These are phyloP conservation scores for Emergomyces orientalis DNA, from an alignment of 2,329 filamentous ascomycete genomes.

Conservation along the genomic window DNA sequence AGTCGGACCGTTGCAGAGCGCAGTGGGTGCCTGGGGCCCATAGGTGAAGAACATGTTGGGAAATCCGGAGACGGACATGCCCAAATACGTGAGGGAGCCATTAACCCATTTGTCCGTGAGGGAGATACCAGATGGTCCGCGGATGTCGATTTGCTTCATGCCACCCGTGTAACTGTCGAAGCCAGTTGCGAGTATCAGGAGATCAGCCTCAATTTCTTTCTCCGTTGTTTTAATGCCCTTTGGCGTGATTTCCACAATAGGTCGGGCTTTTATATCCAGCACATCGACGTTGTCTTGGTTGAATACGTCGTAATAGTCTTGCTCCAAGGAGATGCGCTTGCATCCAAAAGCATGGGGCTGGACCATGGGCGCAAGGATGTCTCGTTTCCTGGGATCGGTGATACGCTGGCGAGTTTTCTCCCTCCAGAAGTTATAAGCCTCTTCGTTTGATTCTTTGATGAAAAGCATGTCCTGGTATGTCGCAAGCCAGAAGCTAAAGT, in stretches of 20 bases:
- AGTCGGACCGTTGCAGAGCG: slow-evolving; percentile 47
- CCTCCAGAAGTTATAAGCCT: slow-evolving; percentile 48
- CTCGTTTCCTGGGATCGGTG: slow-evolving; percentile 40
- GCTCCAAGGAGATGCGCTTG: slow-evolving; percentile 44
- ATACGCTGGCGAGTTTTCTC: slow-evolving; percentile 45
- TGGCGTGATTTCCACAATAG: slow-evolving; percentile 32
- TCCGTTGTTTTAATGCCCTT: slow-evolving; percentile 35
- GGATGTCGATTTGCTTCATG: slow-evolving; percentile 28
- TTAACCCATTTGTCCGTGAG: slow-evolving; percentile 30
- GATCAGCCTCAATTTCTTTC: slow-evolving; percentile 30
- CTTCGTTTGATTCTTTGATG: slow-evolving; percentile 41
- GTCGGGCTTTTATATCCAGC: slow-evolving; percentile 36
- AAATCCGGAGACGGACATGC: slow-evolving; percentile 23
- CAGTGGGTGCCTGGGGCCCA: slow-evolving; percentile 48
- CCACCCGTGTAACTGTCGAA: slow-evolving; percentile 34
- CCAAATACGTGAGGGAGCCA: slow-evolving; percentile 31
- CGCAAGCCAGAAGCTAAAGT: slow-evolving; percentile 45
- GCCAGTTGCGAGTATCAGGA: slow-evolving; percentile 35
- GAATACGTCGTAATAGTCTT: slow-evolving; percentile 44
- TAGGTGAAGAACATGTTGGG: slow-evolving; percentile 48
- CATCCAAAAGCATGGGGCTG: slow-evolving; percentile 48
- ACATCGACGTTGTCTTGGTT: slow-evolving; percentile 41
- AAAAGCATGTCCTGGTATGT: slow-evolving; percentile 45
- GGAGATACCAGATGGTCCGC: slow-evolving; percentile 21
- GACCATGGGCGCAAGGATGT: slow-evolving; percentile 46